Base-by-base conservation (phyloP, 352 stramenopile genomes). In the Phytophthora syringae region DNA sequence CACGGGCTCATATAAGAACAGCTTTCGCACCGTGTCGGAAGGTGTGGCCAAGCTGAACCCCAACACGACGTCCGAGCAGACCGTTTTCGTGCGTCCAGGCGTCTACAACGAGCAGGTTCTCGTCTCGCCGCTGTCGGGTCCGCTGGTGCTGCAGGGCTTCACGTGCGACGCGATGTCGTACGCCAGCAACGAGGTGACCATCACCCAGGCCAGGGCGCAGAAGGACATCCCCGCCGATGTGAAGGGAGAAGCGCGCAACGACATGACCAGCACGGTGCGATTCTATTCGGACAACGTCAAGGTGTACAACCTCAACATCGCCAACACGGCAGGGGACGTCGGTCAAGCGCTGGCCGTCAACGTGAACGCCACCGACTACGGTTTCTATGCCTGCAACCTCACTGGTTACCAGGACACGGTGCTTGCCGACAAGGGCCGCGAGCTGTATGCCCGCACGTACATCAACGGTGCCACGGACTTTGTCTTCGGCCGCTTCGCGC, bases 291-390 rank as follows among this genome's bases (percentile, higher is more conserved):
- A 74, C 37, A 74, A 70, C 7, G 65, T 74, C 7, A 74, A 74
- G 52, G 59, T 69, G 40, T 73, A 73, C 65, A 73, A 69, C 53
- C 65, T 73, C 32, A 70, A 74, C 51, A 60, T 64, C 22, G 60
- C n/a, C n/a, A n/a, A n/a, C n/a, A n/a, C n/a, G n/a, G n/a, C n/a
- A n/a, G n/a, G n/a, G n/a, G n/a, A n/a, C 39, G 54, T 63, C 13
- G 61, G 55, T 13, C 67, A 71, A 20, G 61, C 67, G 16, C 28
- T 67, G 15, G 67, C 67, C 18, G 55, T 75, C 21, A 67, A 67
- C 34, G 55, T 75, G 18, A 57, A 75, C 27, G 61, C 42, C 32
- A 65, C 55, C 18, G 49, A 75, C 52, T 72, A 72, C 59, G 67
- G 61, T 3, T 67, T 75, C 30, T 75, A 75, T 43, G 67, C 36